A percentile compares a stretch with the other conserved stretches of the same genome.
These are phyloP conservation scores for Otatea glauca DNA, from an alignment of 176 grass and related monocot species.

Conservation along the genomic window DNA sequence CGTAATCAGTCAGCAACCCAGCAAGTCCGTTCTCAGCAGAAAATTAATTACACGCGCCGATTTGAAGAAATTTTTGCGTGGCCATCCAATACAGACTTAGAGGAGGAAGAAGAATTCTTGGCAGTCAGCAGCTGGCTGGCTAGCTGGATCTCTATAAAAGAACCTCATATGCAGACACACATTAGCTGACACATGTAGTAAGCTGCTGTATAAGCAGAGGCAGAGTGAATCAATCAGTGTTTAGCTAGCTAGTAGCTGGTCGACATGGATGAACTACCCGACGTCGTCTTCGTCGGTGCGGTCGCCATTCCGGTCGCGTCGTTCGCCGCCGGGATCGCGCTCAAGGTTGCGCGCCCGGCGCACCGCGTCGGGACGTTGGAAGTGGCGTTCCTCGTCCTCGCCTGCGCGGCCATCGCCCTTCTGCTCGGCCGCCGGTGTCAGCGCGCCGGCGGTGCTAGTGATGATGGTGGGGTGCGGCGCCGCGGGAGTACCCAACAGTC, in stretches of 20 bases:
- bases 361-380: not conserved
- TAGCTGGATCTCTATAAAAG: not conserved
- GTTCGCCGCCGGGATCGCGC: not conserved
- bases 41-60: not conserved
- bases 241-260: not conserved
- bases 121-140: not conserved
- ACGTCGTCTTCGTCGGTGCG: not conserved
- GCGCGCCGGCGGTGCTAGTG: too few relatives aligned
- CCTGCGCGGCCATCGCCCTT: not conserved
- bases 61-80: not conserved
- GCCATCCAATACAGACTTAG: too few relatives aligned
- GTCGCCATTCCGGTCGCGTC: not conserved
- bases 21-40: not conserved
- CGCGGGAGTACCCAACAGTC: not conserved
- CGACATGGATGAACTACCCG: not conserved
- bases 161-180: not conserved
- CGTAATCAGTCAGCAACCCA: not conserved
- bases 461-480: not conserved
- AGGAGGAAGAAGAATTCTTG: not conserved
- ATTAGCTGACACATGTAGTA: too few relatives aligned
- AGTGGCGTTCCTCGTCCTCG: not conserved
- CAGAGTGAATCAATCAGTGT: not conserved
- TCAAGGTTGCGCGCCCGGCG: not conserved
- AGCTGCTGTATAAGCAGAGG: not conserved
- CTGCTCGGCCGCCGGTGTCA: not conserved